Evolutionary conservation across 306 rosid genomes (phyloP).

Genomic region (Corylus americana): DNA sequence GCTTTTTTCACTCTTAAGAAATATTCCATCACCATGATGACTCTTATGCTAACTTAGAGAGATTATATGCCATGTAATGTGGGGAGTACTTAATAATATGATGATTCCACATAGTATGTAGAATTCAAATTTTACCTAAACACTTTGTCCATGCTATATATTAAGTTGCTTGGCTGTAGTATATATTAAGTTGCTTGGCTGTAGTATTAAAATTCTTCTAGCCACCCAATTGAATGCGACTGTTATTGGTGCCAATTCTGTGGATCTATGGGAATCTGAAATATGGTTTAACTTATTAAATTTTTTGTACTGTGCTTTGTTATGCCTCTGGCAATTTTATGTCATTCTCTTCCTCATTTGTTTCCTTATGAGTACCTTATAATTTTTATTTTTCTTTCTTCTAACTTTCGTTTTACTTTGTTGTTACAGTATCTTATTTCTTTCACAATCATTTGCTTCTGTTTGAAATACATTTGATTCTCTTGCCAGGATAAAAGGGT

Average conservation of each 20-base stretch:
- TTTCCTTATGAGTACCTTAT: neutral
- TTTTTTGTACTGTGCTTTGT: conserved; percentile 13
- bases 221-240: neutral
- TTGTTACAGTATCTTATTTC: neutral
- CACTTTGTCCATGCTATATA: neutral
- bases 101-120: neutral
- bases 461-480: conserved; percentile 25
- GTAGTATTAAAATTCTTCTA: neutral
- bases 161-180: neutral
- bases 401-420: neutral
- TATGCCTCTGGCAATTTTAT: conserved; percentile 1
- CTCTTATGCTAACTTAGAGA: neutral
- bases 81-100: neutral
- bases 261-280: neutral
- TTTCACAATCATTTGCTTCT: neutral
- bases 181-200: neutral
- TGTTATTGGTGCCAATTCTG: neutral
- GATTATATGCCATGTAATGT: neutral
- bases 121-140: neutral
- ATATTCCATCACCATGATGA: neutral
- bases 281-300: conserved; percentile 11
- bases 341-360: neutral
- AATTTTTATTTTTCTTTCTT: neutral
- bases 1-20: conserved; percentile 2
- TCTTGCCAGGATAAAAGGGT: conserved; percentile 55